Evolutionary conservation across 2,329 filamentous ascomycete genomes (phyloP).

Genomic region (Macroventuria anomochaeta): DNA sequence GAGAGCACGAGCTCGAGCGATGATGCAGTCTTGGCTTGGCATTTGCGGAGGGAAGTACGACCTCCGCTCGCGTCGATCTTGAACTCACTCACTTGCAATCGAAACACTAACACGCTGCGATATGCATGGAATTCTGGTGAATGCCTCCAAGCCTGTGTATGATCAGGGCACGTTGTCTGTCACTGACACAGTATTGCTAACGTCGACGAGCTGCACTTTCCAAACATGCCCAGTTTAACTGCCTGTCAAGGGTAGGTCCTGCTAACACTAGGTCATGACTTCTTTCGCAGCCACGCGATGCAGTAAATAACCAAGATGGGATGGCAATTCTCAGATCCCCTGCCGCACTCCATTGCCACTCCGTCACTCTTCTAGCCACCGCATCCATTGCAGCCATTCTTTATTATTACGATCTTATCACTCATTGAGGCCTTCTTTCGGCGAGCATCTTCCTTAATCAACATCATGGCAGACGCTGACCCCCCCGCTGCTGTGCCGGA

Average conservation of each 20-base stretch:
- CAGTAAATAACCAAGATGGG: not conserved
- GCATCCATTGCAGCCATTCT: conserved; percentile 2
- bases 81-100: not conserved
- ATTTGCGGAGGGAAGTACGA: conserved; percentile 9
- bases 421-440: conserved; percentile 1
- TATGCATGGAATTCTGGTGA: not conserved
- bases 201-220: not conserved
- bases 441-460: not conserved
- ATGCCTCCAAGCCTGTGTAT: not conserved
- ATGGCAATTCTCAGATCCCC: not conserved
- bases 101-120: not conserved
- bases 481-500: not conserved
- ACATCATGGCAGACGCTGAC: conserved; percentile 7
- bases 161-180: not conserved
- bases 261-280: conserved; percentile 1
- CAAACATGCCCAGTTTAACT: not conserved
- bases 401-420: not conserved
- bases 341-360: not conserved
- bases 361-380: not conserved
- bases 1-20: conserved; percentile 11
- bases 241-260: not conserved
- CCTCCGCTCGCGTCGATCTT: conserved; percentile 5
- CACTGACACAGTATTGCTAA: not conserved
- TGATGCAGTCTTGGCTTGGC: conserved; percentile 15
- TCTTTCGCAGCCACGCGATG: conserved; percentile 15